A percentile compares a stretch with the other conserved stretches of the same genome.
Conservation (phyloP, 495 filamentous ascomycete species). For the Aspergillus cristatus region DNA sequence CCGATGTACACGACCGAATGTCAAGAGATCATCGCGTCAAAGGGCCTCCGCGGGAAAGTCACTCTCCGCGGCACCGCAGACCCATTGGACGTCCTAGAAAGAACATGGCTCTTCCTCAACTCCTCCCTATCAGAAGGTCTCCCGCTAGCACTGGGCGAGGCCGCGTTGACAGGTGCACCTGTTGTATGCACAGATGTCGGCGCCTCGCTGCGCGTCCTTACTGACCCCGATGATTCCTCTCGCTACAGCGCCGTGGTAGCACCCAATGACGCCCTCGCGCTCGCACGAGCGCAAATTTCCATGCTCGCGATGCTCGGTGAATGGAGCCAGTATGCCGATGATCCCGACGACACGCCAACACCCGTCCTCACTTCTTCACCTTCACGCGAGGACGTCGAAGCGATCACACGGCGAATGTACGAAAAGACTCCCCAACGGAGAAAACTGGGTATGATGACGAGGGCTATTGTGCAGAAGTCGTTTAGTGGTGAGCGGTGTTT, state of each 20-base stretch:
- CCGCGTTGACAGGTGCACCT: slow-evolving; percentile 53
- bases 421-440: slow-evolving; percentile 49
- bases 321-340: slow-evolving; percentile 45
- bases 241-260: slow-evolving; percentile 54
- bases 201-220: slow-evolving; percentile 54
- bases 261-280: slow-evolving; percentile 49
- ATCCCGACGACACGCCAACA: slow-evolving; percentile 24
- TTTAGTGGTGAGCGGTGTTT: slow-evolving; percentile 56
- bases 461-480: slow-evolving; percentile 50
- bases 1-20: slow-evolving; percentile 53
- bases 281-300: slow-evolving; percentile 54
- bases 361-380: slow-evolving; percentile 42
- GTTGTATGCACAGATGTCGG: slow-evolving; percentile 60
- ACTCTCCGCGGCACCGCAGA: slow-evolving; percentile 48
- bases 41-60: slow-evolving; percentile 44
- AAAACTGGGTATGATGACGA: slow-evolving; percentile 50
- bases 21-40: slow-evolving; percentile 53
- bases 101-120: slow-evolving; percentile 60
- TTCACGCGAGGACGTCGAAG: slow-evolving; percentile 41
- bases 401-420: slow-evolving; percentile 52
- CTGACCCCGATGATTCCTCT: slow-evolving; percentile 46
- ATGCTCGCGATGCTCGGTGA: slow-evolving; percentile 51
- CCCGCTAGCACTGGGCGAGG: slow-evolving; percentile 56
- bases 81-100: slow-evolving; percentile 47
- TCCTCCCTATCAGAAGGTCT: slow-evolving; percentile 59